Evolutionary conservation across 1,284 basidiomycete species (phyloP), one percentile per base, ranked within the genome.

Genomic region (Rhodotorula sp.): DNA sequence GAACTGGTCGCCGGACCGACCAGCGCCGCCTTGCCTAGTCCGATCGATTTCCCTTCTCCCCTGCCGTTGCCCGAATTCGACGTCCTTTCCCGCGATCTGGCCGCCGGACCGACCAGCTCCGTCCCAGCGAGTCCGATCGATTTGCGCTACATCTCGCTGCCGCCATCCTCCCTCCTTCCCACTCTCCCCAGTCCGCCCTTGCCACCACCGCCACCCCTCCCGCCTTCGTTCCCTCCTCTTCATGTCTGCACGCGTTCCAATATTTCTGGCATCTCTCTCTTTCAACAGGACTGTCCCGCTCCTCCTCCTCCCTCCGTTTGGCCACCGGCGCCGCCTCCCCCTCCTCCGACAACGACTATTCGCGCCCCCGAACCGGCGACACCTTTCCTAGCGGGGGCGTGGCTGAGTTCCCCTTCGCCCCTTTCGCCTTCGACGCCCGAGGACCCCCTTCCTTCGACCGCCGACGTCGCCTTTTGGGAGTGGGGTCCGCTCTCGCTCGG

Each of bases 401-500:
- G 37, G 37, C 10, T 42, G 37, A 42, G 37, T 42, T 24, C 57
- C n/a, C 24, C 57, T 42, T 58, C 55, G 8, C 55, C 30, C 3
- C 57, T 44, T 45, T 20, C 57, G n/a, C 42, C 42, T n/a, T 45
- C 42, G n/a, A 45, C 57, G 42, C 42, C n/a, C 15, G 53, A 54
- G 18, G 53, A 54, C 6, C 53, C 53, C 29, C 44, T 29, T 17
- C n/a, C 57, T 1, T 45, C 57, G 26, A 56, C 57, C 5, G 42
- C 57, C 14, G 18, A 26, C 6, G 53, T 30, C 24, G 29, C 44
- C 5, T 64, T 64, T 45, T 64, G 62, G 62, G 55, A 48, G 12
- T 45, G 45, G 22, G 62, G 62, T 3, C 62, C 62, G 22, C 54
- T 64, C 22, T 45, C 54, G 55, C 20, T 15, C 14, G 51, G 57